phyloP scores from a whole-genome alignment of 352 stramenopile species.

The Phytophthora ramorum region DNA sequence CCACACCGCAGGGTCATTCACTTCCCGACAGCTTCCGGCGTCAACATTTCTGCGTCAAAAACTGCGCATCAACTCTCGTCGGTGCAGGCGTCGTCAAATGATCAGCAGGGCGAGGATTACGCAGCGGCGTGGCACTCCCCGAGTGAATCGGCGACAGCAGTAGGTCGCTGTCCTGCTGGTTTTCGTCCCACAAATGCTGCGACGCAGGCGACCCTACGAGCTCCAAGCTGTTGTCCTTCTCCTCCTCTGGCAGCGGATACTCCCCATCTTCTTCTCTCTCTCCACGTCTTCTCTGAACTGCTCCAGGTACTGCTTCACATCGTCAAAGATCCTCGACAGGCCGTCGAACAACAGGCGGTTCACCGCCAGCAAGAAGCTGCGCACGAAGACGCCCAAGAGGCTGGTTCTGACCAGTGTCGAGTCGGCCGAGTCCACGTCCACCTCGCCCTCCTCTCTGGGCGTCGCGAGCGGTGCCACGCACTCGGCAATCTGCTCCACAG shows the following conservation, averaged over 20 bases:
- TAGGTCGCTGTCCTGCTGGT: slow-evolving; percentile 36
- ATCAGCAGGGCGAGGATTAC: slow-evolving; percentile 7
- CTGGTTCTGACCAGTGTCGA: slow-evolving; percentile 58
- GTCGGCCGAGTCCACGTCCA: slow-evolving; percentile 51
- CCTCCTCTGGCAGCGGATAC: background rate
- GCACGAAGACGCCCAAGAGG: slow-evolving; percentile 74
- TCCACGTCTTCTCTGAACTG: slow-evolving; percentile 48
- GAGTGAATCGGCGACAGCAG: slow-evolving; percentile 43
- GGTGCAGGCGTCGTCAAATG: slow-evolving; percentile 23
- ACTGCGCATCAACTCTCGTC: slow-evolving; percentile 10
- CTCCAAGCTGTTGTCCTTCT: slow-evolving; percentile 33
- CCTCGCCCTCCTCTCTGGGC: slow-evolving; percentile 23
- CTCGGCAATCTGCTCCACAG: slow-evolving; percentile 70
- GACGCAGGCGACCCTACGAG: slow-evolving; percentile 28
- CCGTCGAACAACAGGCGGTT: slow-evolving; percentile 75
- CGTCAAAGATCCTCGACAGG: slow-evolving; percentile 70
- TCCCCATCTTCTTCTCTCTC: slow-evolving; percentile 21
- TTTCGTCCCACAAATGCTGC: slow-evolving; percentile 43
- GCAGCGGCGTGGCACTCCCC: slow-evolving; percentile 15
- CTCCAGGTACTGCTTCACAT: slow-evolving; percentile 61
- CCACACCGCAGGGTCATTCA: slow-evolving; percentile 42
- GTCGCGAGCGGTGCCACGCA: slow-evolving; percentile 55
- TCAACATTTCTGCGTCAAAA: slow-evolving; percentile 16
- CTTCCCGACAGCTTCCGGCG: slow-evolving; percentile 24
- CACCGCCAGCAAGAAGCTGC: slow-evolving; percentile 65